Percentiles rank a stretch among this genome's conserved stretches.
phyloP scores from a whole-genome alignment of 108 stramenopile genomes.

The Phaeodactylum tricornutum region DNA sequence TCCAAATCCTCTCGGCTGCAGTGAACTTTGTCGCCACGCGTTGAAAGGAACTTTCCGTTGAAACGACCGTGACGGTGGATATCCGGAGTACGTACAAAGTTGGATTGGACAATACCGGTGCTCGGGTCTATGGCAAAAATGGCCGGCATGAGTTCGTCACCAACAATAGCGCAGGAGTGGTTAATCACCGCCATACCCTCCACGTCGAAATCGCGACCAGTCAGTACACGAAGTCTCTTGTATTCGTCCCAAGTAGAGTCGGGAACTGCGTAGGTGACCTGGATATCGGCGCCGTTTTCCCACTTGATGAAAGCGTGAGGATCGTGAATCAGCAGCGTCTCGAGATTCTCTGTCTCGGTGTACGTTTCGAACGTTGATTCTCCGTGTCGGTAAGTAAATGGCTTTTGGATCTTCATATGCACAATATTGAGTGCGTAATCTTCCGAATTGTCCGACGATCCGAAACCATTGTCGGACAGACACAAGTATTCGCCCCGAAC shows the following conservation, averaged over 20 bases:
- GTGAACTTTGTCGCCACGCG: conserved; percentile 32
- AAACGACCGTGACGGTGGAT: conserved; percentile 16
- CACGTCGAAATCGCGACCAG: conserved; percentile 30
- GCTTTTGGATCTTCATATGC: conserved; percentile 30
- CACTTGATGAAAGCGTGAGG: conserved; percentile 22
- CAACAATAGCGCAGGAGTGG: conserved; percentile 20
- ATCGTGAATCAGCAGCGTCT: conserved; percentile 18
- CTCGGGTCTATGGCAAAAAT: conserved; percentile 23
- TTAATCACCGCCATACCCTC: conserved; percentile 32
- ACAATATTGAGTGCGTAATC: conserved; percentile 31
- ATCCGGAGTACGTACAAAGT: conserved; percentile 28
- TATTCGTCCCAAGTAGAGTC: conserved; percentile 22
- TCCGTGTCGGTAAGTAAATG: conserved; percentile 31
- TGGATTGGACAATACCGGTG: conserved; percentile 19
- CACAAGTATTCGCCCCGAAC: conserved; percentile 22
- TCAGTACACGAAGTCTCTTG: conserved; percentile 22
- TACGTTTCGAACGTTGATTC: conserved; percentile 27
- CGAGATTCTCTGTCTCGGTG: conserved; percentile 18
- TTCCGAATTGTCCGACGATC: conserved; percentile 14
- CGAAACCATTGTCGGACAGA: conserved; percentile 29
- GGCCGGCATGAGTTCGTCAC: conserved; percentile 32
- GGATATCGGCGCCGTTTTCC: conserved; percentile 34
- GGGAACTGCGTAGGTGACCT: conserved; percentile 18
- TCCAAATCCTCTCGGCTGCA: conserved; percentile 22
- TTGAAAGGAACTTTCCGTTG: conserved; percentile 16